Evolutionary conservation across 2,329 filamentous ascomycete genomes (phyloP), one percentile per base, ranked within the genome.

Genomic region (Fusarium praegraminearum): DNA sequence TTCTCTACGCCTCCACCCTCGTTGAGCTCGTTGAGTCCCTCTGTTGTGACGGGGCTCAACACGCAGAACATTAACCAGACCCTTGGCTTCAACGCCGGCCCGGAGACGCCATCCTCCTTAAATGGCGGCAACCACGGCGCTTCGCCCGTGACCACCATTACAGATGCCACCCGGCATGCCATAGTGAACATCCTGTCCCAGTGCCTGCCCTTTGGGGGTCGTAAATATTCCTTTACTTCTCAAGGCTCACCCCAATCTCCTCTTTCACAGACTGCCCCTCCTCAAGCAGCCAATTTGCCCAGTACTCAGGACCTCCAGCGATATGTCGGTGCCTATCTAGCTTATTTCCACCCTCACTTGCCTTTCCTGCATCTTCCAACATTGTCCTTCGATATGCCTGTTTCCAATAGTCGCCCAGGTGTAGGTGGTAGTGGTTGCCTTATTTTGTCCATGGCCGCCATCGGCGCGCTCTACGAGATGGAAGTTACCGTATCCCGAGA

Each of bases 331-430:
- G 91, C 94, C 63, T 98, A 98, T 81, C 89, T 98, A 75, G 90
- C 90, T 70, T 97, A 93, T 78, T 97, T 97, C 79, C 94, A 98
- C 77, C 95, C 95, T 24, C 95, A 98, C 78, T 81, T 97, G 65
- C 95, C 96, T n/a, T 97, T 98, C 80, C 84, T 97, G 65, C 95
- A 98, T 80, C 89, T 97, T 72, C 91, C 94, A 54, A 97, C 95
- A 18, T 84, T 98, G 68, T 94, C 94, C 43, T 98, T 98, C 81
- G 93, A 97, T 75, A 88, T 92, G 53, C 87, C 92, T 53, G 85
- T 91, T 47, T 89, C 89, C 65, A 89, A 89, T 76, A 86, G 86
- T 63, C 84, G 88, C 65, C 85, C 83, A 78, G 79, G 85, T 82
- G 77, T 91, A 67, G 93, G 93, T 62, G 94, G 94, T 59, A 93